Evolutionary conservation across 305 asterid genomes (phyloP).

Genomic region (Striga hermonthica): DNA sequence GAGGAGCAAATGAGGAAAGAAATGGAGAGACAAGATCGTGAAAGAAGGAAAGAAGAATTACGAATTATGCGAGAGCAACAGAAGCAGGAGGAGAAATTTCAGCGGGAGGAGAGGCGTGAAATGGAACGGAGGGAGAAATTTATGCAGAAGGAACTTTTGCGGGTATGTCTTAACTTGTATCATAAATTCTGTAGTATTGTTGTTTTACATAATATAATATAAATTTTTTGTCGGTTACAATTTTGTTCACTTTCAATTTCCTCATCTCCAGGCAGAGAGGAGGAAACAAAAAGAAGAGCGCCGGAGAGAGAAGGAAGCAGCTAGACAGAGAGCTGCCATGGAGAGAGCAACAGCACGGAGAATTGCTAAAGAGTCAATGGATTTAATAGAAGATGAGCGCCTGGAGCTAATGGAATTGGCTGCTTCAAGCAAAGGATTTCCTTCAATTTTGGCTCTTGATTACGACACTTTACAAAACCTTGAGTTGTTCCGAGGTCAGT

Average conservation of each 20-base stretch:
- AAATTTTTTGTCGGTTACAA: slow-evolving; percentile 15
- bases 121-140: slow-evolving; percentile 91
- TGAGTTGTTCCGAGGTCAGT: slow-evolving; percentile 79
- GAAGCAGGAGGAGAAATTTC: slow-evolving; percentile 82
- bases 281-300: slow-evolving; percentile 86
- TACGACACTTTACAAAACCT: slow-evolving; percentile 81
- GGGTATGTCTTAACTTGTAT: slow-evolving; percentile 40
- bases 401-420: slow-evolving; percentile 97
- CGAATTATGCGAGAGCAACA: slow-evolving; percentile 80
- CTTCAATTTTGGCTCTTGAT: slow-evolving; percentile 83
- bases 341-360: slow-evolving; percentile 92
- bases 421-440: slow-evolving; percentile 78
- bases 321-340: slow-evolving; percentile 77
- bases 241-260: not conserved
- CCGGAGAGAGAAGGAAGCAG: slow-evolving; percentile 76
- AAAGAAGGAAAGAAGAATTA: slow-evolving; percentile 83
- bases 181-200: slow-evolving; percentile 6
- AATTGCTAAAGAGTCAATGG: slow-evolving; percentile 94
- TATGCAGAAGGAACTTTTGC: slow-evolving; percentile 81
- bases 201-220: not conserved
- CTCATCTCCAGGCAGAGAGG: slow-evolving; percentile 67
- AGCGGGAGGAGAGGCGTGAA: slow-evolving; percentile 97
- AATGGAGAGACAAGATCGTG: slow-evolving; percentile 90
- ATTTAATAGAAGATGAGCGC: slow-evolving; percentile 97
- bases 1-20: slow-evolving; percentile 94